These are phyloP conservation scores for Capsicum chinense DNA, from an alignment of 257 asterid species.

Conservation along the genomic window DNA sequence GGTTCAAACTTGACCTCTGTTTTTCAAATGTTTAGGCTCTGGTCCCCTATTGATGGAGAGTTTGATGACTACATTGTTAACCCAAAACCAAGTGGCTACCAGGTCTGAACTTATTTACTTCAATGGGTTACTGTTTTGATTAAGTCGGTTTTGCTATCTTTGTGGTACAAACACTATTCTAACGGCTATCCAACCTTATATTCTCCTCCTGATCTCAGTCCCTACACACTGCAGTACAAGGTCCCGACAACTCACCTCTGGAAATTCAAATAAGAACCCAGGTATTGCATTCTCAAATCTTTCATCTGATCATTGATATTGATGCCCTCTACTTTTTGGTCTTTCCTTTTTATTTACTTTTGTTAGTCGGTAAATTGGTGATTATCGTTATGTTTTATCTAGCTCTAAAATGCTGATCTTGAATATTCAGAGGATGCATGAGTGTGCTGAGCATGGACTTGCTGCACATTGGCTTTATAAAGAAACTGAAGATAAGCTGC, in stretches of 20 bases:
- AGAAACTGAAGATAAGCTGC: slow-evolving; percentile 71
- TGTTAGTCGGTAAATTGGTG: background rate
- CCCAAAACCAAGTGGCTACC: slow-evolving; percentile 99
- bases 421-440: slow-evolving; percentile 80
- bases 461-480: slow-evolving; percentile 99
- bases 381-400: slow-evolving; percentile 25
- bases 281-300: slow-evolving; percentile 44
- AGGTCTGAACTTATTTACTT: slow-evolving; percentile 51
- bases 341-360: background rate
- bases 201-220: slow-evolving; percentile 59
- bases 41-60: slow-evolving; percentile 97
- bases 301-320: slow-evolving; percentile 1
- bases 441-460: slow-evolving; percentile 94
- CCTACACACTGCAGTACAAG: slow-evolving; percentile 93
- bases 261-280: slow-evolving; percentile 98
- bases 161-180: slow-evolving; percentile 31
- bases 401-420: slow-evolving; percentile 25
- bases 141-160: background rate
- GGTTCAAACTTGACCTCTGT: slow-evolving; percentile 28
- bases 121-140: background rate
- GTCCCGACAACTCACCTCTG: slow-evolving; percentile 85
- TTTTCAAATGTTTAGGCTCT: slow-evolving; percentile 57
- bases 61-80: slow-evolving; percentile 91
- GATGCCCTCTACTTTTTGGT: background rate
- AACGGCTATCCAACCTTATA: slow-evolving; percentile 40